Evolutionary conservation across 1,139 yeast genomes (phyloP), one percentile per base, ranked within the genome.

Genomic region (Ogataea hybrid): DNA sequence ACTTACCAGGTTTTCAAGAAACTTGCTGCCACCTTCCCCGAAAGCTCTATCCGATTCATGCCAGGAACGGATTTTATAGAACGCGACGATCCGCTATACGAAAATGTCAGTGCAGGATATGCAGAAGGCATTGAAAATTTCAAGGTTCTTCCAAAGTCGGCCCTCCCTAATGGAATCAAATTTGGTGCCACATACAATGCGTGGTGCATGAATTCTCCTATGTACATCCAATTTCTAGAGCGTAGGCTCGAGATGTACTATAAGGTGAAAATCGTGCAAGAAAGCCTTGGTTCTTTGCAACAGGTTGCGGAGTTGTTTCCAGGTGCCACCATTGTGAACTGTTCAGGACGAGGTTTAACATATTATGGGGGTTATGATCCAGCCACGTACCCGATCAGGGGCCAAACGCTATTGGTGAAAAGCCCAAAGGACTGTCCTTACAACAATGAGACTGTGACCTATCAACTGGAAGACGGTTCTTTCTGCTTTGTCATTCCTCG

Each of bases 401-500:
- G 89, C 5, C 90, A 82, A 53, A 48, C 52, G 7, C 36, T 48
- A 9, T 21, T 47, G 15, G 40, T 48, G 11, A 65, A 71, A 42
- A 70, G 74, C 3, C 77, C 81, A 16, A 49, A 50, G 21, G 52
- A 59, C 16, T 57, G 60, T 23, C 61, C 62, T 1, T 71, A 70
- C 45, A 50, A 61, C 14, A 46, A 67, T 14, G 55, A 61, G 40
- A 81, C 88, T 0, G 62, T 79, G 4, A 81, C 88, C 0, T 77
- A 77, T 47, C 86, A 81, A 56, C 67, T 68, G 39, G 62, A 64
- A 25, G 72, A 73, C 41, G 83, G 82, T 0, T 49, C 58, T 4
- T 81, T 86, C 86, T 77, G 83, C 0, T 81, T 80, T 58, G 72
- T 72, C 8, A 78, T 82, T 37, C 77, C 81, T 5, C 66, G 88